phyloP scores from a whole-genome alignment of 495 filamentous ascomycete species.

The Penicillium argentinense region DNA sequence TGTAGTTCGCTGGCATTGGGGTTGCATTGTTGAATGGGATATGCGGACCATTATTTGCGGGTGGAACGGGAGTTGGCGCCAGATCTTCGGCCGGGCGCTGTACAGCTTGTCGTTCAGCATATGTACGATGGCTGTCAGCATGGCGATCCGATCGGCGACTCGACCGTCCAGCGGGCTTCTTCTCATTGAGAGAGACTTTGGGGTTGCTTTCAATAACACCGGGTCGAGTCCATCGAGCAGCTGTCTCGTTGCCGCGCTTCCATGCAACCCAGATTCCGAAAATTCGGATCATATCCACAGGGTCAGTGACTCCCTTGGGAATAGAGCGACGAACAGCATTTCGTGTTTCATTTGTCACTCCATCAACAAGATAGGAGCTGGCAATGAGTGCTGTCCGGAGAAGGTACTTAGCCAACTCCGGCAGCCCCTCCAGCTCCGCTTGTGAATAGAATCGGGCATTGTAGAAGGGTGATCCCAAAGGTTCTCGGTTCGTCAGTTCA shows the following conservation, averaged over 20 bases:
- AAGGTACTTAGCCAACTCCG: conserved; percentile 62
- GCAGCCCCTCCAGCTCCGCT: conserved; percentile 66
- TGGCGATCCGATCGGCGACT: conserved; percentile 49
- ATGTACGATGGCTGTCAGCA: conserved; percentile 43
- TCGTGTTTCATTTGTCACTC: conserved; percentile 52
- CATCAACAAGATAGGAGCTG: conserved; percentile 60
- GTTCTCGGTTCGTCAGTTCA: conserved; percentile 50
- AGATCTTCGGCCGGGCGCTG: conserved; percentile 37
- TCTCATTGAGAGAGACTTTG: conserved; percentile 43
- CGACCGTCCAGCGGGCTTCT: conserved; percentile 43
- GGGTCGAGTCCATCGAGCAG: conserved; percentile 64
- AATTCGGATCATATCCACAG: conserved; percentile 56
- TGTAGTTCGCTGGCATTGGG: conserved; percentile 15
- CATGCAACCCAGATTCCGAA: conserved; percentile 73
- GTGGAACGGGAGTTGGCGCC: conserved; percentile 14
- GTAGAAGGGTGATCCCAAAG: conserved; percentile 44
- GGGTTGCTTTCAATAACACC: conserved; percentile 47
- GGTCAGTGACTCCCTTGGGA: conserved; percentile 62
- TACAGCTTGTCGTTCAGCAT: conserved; percentile 46
- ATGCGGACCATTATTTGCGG: conserved; percentile 10
- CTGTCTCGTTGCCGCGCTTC: conserved; percentile 70
- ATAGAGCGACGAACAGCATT: conserved; percentile 65
- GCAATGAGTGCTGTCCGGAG: conserved; percentile 69
- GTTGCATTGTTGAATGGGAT: conserved; percentile 23
- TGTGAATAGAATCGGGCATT: conserved; percentile 68